Conservation (phyloP, 2,329 filamentous ascomycete genomes). For the Phialemoniopsis sp. region DNA sequence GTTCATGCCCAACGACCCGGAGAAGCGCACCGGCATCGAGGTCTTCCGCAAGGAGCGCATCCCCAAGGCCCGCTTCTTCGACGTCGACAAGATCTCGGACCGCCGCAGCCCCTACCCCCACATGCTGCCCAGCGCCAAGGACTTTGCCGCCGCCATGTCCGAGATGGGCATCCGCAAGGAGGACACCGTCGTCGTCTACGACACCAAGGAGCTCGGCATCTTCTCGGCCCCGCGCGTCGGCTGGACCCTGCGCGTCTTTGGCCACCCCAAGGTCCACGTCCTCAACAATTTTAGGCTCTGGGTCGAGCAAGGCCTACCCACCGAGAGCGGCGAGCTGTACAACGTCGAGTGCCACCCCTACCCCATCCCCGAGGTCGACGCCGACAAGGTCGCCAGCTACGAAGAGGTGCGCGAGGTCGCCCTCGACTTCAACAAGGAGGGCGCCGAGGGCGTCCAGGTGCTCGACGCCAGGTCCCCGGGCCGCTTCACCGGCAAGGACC, state of each 20-base stretch:
- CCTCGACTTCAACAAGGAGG: conserved; percentile 74
- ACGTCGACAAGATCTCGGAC: conserved; percentile 89
- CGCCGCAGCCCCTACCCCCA: conserved; percentile 86
- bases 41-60: conserved; percentile 81
- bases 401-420: conserved; percentile 79
- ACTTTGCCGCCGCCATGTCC: conserved; percentile 85
- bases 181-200: conserved; percentile 91
- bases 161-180: conserved; percentile 81
- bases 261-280: conserved; percentile 82
- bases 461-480: conserved; percentile 80
- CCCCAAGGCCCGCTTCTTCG: conserved; percentile 89
- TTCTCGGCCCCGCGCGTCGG: conserved; percentile 91
- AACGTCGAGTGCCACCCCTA: conserved; percentile 62
- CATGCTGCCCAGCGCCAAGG: conserved; percentile 82
- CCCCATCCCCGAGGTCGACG: conserved; percentile 57
- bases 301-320: conserved; percentile 78
- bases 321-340: conserved; percentile 73
- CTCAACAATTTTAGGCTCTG: conserved; percentile 96
- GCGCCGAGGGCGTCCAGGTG: conserved; percentile 78
- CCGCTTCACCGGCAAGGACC: conserved; percentile 76
- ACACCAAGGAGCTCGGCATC: conserved; percentile 84
- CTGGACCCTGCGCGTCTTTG: conserved; percentile 90
- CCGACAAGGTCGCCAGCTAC: conserved; percentile 68
- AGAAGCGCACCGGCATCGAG: conserved; percentile 70
- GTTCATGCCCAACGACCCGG: conserved; percentile 86